Evolutionary conservation across 495 filamentous ascomycete species (phyloP), one percentile per base, ranked within the genome.

Genomic region (Daldinia caldariorum): DNA sequence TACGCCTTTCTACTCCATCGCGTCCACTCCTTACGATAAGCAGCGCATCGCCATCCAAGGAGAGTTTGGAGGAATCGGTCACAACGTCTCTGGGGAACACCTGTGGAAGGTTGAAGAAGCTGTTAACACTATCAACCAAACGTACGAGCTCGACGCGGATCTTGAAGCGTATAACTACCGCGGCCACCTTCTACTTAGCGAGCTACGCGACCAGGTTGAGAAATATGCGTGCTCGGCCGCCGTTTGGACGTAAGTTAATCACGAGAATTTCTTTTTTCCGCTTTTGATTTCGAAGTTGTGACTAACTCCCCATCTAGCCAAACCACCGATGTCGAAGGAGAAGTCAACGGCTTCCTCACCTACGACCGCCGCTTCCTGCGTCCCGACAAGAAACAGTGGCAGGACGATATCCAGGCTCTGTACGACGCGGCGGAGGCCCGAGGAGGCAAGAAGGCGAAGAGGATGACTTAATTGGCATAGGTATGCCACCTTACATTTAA

Each of bases 321-420:
- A 75, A 91, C 89, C 0, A 89, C 88, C 0, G 89, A 92, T 71
- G 89, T 92, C 9, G 89, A 92, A 74, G 89, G 88, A n/a, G 89
- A 92, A 76, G 86, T 91, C 50, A 92, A 92, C 69, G 89, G 89
- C 4, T 74, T 92, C 60, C 76, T 90, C 64, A 90, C 88, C 1
- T 90, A 90, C 62, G 89, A 92, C 77, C 86, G 89, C 2, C 76
- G 61, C 56, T 22, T 90, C 0, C 74, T 85, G 59, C 79, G 88
- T 18, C 81, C 85, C 2, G 78, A 91, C 73, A 79, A 79, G 64
- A 73, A 74, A 38, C 86, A 88, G 78, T 91, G 89, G 89, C 81
- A 80, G 61, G 72, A 62, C 2, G 89, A 91, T 74, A 88, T 91
- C 43, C 69, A 84, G 75, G 85, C 77, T 4, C 73, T 90, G 41